Conservation (phyloP, 202 grass and related monocot species). For the Thinopyrum obtusiflorum region DNA sequence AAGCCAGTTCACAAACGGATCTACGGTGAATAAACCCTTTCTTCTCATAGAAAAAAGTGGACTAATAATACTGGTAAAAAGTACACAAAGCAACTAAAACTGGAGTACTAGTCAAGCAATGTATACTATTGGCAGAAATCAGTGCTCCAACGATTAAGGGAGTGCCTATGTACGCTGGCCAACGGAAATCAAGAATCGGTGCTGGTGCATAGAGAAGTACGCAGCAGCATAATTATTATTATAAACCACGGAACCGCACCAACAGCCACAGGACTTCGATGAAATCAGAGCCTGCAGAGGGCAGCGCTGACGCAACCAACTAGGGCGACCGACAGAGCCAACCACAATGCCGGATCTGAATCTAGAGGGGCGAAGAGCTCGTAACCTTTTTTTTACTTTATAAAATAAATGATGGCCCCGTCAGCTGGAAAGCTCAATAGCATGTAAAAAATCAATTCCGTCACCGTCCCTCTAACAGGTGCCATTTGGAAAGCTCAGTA, state of each 20-base stretch:
- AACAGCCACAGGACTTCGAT: neutral
- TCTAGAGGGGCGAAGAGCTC: neutral
- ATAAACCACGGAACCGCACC: neutral
- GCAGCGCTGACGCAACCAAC: neutral
- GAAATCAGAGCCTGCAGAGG: neutral
- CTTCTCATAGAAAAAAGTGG: neutral
- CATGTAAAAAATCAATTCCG: neutral
- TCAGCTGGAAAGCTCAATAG: neutral
- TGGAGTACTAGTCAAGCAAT: neutral
- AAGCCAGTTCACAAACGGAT: too few relatives aligned
- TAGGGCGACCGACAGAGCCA: neutral
- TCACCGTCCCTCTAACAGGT: neutral
- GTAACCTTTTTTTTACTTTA: neutral
- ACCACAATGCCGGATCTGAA: neutral
- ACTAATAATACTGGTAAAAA: neutral
- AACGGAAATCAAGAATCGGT: neutral
- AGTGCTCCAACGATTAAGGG: neutral
- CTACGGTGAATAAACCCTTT: too few relatives aligned
- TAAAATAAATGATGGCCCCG: neutral
- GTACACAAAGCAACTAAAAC: neutral
- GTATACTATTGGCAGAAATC: neutral
- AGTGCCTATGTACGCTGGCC: neutral
- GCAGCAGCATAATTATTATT: neutral
- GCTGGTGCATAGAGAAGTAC: neutral
- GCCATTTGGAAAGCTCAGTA: neutral